phyloP scores from a whole-genome alignment of 257 asterid species.

The Nicotiana knightiana region DNA sequence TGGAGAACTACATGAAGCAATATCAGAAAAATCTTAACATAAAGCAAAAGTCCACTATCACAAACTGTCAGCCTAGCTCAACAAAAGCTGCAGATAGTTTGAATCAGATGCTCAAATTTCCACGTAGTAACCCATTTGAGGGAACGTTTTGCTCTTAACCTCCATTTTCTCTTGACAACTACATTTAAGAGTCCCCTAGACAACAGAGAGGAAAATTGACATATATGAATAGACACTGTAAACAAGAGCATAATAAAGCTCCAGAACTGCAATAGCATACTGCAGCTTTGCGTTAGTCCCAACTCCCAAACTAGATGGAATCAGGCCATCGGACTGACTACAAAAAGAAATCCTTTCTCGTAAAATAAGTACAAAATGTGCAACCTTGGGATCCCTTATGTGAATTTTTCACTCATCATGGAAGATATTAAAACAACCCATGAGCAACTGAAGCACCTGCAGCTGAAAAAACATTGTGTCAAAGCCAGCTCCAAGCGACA shows the following conservation, averaged over 20 bases:
- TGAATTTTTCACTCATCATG: background rate
- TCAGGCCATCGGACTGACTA: background rate
- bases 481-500: conserved; percentile 96
- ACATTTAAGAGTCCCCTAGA: background rate
- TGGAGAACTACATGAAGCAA: background rate
- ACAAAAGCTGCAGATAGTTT: background rate
- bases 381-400: background rate
- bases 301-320: background rate
- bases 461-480: conserved; percentile 89
- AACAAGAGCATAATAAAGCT: background rate
- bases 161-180: background rate
- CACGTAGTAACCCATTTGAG: background rate
- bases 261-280: background rate
- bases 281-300: background rate
- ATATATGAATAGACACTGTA: background rate
- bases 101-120: background rate
- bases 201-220: background rate
- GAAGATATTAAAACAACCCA: background rate
- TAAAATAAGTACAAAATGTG: background rate
- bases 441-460: conserved; percentile 56
- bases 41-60: background rate
- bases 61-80: background rate
- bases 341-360: background rate
- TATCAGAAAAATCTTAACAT: background rate
- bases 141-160: background rate